These are phyloP conservation scores for Citrus maxima DNA, from an alignment of 345 rosid genomes.

Conservation along the genomic window DNA sequence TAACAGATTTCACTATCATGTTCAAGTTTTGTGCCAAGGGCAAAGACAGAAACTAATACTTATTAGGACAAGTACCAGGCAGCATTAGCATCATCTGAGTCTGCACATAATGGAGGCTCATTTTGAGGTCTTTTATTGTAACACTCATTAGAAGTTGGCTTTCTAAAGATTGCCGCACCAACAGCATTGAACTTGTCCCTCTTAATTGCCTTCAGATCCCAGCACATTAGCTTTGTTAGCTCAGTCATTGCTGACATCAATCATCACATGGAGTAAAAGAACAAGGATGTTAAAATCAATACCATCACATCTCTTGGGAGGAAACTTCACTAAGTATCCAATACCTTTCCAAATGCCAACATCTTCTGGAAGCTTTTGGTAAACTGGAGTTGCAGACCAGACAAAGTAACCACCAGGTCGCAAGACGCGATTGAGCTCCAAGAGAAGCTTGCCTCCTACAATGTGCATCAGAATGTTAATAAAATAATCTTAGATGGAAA, in stretches of 20 bases:
- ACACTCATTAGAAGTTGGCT: slow-evolving; percentile 64
- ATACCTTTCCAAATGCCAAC: slow-evolving; percentile 85
- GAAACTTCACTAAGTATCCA: not conserved
- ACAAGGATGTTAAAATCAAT: slow-evolving; percentile 17
- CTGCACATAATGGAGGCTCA: slow-evolving; percentile 65
- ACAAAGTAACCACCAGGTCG: slow-evolving; percentile 95
- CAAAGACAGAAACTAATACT: not conserved
- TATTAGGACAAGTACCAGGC: slow-evolving; percentile 49
- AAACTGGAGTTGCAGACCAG: slow-evolving; percentile 97
- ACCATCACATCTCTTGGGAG: not conserved
- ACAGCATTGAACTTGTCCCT: slow-evolving; percentile 56
- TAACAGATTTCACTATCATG: not conserved
- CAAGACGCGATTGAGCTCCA: slow-evolving; percentile 85
- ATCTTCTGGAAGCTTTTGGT: slow-evolving; percentile 73
- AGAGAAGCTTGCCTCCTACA: slow-evolving; percentile 87
- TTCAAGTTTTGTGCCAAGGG: not conserved
- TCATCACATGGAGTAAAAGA: slow-evolving; percentile 3
- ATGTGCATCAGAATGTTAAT: slow-evolving; percentile 13
- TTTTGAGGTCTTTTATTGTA: slow-evolving; percentile 49
- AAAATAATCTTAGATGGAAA: no score
- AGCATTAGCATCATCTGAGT: slow-evolving; percentile 67
- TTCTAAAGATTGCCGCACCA: slow-evolving; percentile 65
- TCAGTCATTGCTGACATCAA: slow-evolving; percentile 57
- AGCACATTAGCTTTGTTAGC: slow-evolving; percentile 71
- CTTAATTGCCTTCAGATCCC: slow-evolving; percentile 55